Evolutionary conservation across 2,329 filamentous ascomycete species (phyloP), one percentile per base, ranked within the genome.

Genomic region (Aspergillus calidoustus): DNA sequence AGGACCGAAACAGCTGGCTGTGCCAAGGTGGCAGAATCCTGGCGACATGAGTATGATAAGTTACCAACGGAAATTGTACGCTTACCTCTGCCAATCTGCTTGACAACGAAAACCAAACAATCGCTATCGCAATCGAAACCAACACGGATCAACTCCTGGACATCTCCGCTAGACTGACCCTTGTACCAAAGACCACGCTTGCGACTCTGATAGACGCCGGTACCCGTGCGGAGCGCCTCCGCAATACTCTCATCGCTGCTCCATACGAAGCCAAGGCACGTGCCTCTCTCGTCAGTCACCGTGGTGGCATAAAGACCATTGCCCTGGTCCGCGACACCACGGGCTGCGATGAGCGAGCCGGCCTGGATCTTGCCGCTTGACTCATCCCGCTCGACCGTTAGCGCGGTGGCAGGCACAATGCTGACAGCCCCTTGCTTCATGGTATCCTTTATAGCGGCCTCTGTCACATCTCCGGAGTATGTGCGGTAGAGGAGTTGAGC

Each of bases 181-280:
- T 99, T 99, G 78, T 96, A 90, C 95, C 95, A 99, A 30, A 99
- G 80, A 0, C 95, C 95, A 49, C 95, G 87, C 82, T 97, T 98
- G 56, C 95, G 86, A 81, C 94, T 98, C 79, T 97, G 93, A 76
- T 99, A 99, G 43, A 98, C 94, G 34, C 95, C 93, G 13, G 85
- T 84, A 22, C 89, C 89, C 7, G 92, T 96, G 71, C 87, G 87
- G 63, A 99, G 76, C 43, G 94, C 94, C 80, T 96, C 94, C 8
- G 88, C 83, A 38, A 99, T 88, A 74, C 94, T 98, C 77, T 96
- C 91, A 65, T 91, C 87, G 73, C 91, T 97, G 78, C 93, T 97
- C 83, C 97, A 99, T 19, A 97, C 95, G 66, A 99, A 80, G 0
- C 95, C 95, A 15, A 99, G 82, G 8, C 92, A 91, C 22, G 91